Conservation (phyloP, 306 rosid genomes). For the Pterocarpus macrocarpus region DNA sequence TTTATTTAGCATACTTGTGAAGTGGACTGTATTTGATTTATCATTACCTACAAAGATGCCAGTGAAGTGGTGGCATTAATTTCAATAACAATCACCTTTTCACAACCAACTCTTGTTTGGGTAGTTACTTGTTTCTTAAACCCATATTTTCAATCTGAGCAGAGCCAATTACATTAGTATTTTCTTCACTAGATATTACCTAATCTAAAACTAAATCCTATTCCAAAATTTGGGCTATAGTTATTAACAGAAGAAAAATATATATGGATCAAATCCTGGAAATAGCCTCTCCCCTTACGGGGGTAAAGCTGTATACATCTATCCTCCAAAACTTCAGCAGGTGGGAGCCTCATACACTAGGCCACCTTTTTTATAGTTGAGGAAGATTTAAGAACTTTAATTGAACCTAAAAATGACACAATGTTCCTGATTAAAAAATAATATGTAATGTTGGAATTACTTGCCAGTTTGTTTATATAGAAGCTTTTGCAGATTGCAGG, state of each 20-base stretch:
- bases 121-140: background rate
- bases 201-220: background rate
- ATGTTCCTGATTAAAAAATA: background rate
- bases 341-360: too few relatives aligned
- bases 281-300: too few relatives aligned
- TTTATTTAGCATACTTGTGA: background rate
- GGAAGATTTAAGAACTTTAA: background rate
- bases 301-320: too few relatives aligned
- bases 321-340: too few relatives aligned
- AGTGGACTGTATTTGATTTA: too few relatives aligned
- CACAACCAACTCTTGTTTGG: background rate
- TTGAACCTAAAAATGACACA: slow-evolving; percentile 10
- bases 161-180: background rate
- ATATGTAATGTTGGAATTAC: background rate
- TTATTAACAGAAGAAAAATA: background rate
- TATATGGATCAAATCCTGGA: background rate
- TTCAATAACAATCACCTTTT: background rate
- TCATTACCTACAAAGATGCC: background rate
- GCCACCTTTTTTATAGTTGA: background rate
- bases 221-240: slow-evolving; percentile 3
- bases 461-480: slow-evolving; percentile 25
- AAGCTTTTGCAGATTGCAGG: slow-evolving; percentile 69
- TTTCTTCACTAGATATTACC: background rate
- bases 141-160: background rate
- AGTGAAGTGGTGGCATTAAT: slow-evolving; percentile 2